Evolutionary conservation across 2,329 filamentous ascomycete genomes (phyloP).

Genomic region (Verticillium nubilum): DNA sequence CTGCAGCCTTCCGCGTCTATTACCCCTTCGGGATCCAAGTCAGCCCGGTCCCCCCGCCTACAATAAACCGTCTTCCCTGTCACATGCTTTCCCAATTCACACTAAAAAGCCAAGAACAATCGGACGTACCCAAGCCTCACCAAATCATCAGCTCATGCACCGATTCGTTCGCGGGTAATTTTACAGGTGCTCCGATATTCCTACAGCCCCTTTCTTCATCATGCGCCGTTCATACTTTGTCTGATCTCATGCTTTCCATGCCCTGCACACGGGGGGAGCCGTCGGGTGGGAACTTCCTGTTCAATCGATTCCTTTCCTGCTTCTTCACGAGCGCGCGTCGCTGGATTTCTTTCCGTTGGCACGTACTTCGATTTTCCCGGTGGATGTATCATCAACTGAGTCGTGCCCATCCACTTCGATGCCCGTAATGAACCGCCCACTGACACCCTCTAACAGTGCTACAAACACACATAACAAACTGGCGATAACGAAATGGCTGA

Average conservation of each 20-base stretch:
- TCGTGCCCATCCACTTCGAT: constrained; percentile 57
- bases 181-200: background rate
- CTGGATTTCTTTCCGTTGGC: background rate
- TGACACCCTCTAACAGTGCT: constrained; percentile 77
- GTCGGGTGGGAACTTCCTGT: too few species aligned
- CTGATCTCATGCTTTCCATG: background rate
- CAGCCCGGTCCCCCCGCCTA: background rate
- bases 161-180: background rate
- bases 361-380: background rate
- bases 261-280: background rate
- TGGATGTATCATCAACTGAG: background rate
- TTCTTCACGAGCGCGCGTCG: background rate
- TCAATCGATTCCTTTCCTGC: background rate
- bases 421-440: constrained; percentile 74
- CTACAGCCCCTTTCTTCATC: background rate
- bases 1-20: background rate
- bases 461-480: constrained; percentile 89
- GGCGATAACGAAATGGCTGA: constrained; percentile 91
- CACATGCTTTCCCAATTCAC: background rate
- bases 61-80: background rate
- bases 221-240: background rate
- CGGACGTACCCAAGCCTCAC: background rate
- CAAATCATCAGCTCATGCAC: background rate
- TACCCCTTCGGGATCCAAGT: background rate
- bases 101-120: background rate